Evolutionary conservation across 1,284 basidiomycete genomes (phyloP).

Genomic region (Thelephora terrestris): DNA sequence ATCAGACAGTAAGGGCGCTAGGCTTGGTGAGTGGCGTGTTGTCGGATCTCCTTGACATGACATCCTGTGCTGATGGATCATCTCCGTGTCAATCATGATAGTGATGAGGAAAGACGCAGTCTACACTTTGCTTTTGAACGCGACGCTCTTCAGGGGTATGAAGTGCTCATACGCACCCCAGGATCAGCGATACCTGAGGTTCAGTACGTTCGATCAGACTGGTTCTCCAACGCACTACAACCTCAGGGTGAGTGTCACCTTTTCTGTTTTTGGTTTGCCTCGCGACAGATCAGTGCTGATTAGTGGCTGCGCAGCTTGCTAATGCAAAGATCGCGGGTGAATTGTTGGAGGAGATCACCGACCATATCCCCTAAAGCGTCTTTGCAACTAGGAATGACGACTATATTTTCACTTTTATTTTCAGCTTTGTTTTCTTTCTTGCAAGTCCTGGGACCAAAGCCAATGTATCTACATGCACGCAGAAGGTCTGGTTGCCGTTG

Average conservation of each 20-base stretch:
- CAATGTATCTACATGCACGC: too few relatives aligned
- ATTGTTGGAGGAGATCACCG: conserved; percentile 26
- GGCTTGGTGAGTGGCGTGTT: conserved; percentile 47
- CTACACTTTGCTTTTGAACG: conserved; percentile 76
- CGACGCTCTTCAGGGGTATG: conserved; percentile 83
- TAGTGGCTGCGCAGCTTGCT: conserved; percentile 17
- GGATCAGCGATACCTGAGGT: conserved; percentile 71
- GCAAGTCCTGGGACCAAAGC: too few relatives aligned
- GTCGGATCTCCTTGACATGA: not conserved
- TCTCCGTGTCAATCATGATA: conserved; percentile 20
- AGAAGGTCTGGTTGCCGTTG: too few relatives aligned
- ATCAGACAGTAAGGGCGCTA: conserved; percentile 58
- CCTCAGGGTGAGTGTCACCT: conserved; percentile 49
- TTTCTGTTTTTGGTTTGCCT: not conserved
- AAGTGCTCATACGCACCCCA: conserved; percentile 58
- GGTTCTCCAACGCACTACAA: conserved; percentile 64
- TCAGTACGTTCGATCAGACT: conserved; percentile 59
- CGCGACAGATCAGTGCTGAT: not conserved
- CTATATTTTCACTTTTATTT: too few relatives aligned
- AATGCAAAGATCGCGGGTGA: conserved; percentile 25
- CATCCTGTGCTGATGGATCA: not conserved
- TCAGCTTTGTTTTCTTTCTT: too few relatives aligned
- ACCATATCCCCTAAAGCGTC: conserved; percentile 19
- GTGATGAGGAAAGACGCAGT: conserved; percentile 97
- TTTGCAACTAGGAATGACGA: too few relatives aligned